Conservation (phyloP, 2,329 filamentous ascomycete species). For the Saccharata proteae region DNA sequence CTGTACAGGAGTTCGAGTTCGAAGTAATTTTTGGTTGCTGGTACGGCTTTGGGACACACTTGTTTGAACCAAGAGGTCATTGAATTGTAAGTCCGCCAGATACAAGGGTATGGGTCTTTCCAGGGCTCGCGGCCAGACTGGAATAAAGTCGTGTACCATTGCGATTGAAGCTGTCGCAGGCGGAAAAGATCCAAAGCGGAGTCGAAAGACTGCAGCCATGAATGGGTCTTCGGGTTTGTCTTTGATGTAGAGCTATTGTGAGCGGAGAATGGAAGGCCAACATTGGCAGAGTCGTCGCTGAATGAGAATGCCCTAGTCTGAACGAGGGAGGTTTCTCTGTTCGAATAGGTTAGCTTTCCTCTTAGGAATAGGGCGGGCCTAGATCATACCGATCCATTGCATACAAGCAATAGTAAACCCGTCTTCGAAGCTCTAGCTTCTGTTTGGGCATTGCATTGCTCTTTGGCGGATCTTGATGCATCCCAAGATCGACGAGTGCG, state of each 20-base stretch:
- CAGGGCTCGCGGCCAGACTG: conserved; percentile 62
- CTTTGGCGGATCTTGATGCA: conserved; percentile 79
- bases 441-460: conserved; percentile 55
- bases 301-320: conserved; percentile 85
- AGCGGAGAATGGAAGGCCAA: conserved; percentile 54
- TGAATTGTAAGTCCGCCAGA: conserved; percentile 63
- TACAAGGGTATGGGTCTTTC: conserved; percentile 55
- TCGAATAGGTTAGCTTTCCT: conserved; percentile 12
- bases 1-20: conserved; percentile 84
- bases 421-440: conserved; percentile 63
- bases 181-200: conserved; percentile 69
- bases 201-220: conserved; percentile 48
- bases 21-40: conserved; percentile 61
- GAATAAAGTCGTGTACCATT: conserved; percentile 81
- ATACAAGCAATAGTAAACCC: conserved; percentile 85
- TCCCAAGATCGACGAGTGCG: conserved; percentile 76
- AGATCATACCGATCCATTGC: conserved; percentile 62
- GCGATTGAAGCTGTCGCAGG: conserved; percentile 73
- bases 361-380: neutral
- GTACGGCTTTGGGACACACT: conserved; percentile 54
- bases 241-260: conserved; percentile 22
- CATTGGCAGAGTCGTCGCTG: conserved; percentile 75
- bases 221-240: conserved; percentile 36
- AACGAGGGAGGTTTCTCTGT: conserved; percentile 74
- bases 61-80: conserved; percentile 73